A percentile compares a stretch with the other conserved stretches of the same genome.
These are phyloP conservation scores for Botrytis sinoallii DNA, from an alignment of 2,329 filamentous ascomycete genomes.

Conservation along the genomic window DNA sequence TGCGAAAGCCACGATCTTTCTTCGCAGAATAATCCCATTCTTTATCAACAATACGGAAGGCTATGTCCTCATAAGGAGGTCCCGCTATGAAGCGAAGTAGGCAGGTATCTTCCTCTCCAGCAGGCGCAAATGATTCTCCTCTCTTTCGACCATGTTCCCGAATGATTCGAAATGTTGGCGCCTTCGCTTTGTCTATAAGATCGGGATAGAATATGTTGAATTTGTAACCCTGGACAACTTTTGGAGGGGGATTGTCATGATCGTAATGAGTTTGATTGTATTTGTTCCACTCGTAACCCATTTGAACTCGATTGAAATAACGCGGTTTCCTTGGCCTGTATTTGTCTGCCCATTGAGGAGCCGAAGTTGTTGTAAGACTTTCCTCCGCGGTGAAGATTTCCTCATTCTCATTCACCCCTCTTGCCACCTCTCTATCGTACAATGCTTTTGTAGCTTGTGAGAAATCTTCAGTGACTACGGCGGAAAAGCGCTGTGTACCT, in stretches of 20 bases:
- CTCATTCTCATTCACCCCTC: slow-evolving; percentile 88
- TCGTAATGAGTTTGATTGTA: slow-evolving; percentile 99
- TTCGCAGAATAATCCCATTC: slow-evolving; percentile 99
- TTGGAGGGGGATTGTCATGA: slow-evolving; percentile 94
- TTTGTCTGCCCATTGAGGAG: slow-evolving; percentile 78
- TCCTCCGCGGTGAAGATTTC: slow-evolving; percentile 94
- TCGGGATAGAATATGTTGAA: slow-evolving; percentile 99
- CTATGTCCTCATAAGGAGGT: slow-evolving; percentile 93
- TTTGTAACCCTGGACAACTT: slow-evolving; percentile 98
- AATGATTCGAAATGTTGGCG: slow-evolving; percentile 93
- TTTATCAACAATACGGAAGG: slow-evolving; percentile 94
- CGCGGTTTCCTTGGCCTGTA: slow-evolving; percentile 87
- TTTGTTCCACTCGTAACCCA: slow-evolving; percentile 99
- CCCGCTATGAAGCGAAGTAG: slow-evolving; percentile 94
- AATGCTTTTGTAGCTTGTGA: slow-evolving; percentile 83
- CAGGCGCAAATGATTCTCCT: slow-evolving; percentile 88
- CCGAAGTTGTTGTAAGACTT: slow-evolving; percentile 60
- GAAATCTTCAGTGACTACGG: slow-evolving; percentile 70
- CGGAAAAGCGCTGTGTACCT: slow-evolving; percentile 66
- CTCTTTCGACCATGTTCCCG: slow-evolving; percentile 85
- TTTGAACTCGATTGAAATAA: slow-evolving; percentile 97
- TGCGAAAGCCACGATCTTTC: slow-evolving; percentile 88
- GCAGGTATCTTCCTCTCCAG: slow-evolving; percentile 95
- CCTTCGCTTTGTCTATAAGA: slow-evolving; percentile 89
- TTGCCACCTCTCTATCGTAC: slow-evolving; percentile 89